Conservation (phyloP, 495 filamentous ascomycete species). For the Cercophora sp. region DNA sequence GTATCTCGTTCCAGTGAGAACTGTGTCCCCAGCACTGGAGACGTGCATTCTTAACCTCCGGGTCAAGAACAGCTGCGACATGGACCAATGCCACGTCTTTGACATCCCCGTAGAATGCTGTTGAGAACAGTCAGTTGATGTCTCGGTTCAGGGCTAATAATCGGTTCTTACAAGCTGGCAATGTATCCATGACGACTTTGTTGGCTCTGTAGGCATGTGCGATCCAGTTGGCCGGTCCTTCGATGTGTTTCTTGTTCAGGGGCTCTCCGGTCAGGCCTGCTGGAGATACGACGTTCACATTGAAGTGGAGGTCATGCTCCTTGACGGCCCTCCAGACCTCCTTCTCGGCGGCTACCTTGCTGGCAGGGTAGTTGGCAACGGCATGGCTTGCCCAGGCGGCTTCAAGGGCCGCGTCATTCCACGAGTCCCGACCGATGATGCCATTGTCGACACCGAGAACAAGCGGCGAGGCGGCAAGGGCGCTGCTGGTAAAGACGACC, state of each 20-base stretch:
- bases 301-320: constrained; percentile 41
- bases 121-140: neutral
- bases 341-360: constrained; percentile 49
- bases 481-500: constrained; percentile 46
- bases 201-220: neutral
- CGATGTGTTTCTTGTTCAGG: constrained; percentile 27
- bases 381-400: constrained; percentile 30
- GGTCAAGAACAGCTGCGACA: constrained; percentile 2
- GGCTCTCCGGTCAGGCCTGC: constrained; percentile 30
- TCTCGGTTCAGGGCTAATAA: neutral
- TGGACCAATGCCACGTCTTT: constrained; percentile 7
- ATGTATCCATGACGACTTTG: neutral
- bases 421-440: constrained; percentile 34
- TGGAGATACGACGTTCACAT: constrained; percentile 45
- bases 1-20: constrained; percentile 15
- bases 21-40: constrained; percentile 11
- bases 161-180: constrained; percentile 2
- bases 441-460: constrained; percentile 28
- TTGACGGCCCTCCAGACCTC: constrained; percentile 44
- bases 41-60: constrained; percentile 5
- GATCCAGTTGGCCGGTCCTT: constrained; percentile 16
- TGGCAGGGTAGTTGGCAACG: constrained; percentile 38
- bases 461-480: constrained; percentile 33
- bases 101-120: constrained; percentile 3
- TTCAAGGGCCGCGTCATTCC: constrained; percentile 43